Evolutionary conservation across 192 early-diverging fungal genomes (phyloP), one percentile per base, ranked within the genome.

Genomic region (Linnemannia elongata): DNA sequence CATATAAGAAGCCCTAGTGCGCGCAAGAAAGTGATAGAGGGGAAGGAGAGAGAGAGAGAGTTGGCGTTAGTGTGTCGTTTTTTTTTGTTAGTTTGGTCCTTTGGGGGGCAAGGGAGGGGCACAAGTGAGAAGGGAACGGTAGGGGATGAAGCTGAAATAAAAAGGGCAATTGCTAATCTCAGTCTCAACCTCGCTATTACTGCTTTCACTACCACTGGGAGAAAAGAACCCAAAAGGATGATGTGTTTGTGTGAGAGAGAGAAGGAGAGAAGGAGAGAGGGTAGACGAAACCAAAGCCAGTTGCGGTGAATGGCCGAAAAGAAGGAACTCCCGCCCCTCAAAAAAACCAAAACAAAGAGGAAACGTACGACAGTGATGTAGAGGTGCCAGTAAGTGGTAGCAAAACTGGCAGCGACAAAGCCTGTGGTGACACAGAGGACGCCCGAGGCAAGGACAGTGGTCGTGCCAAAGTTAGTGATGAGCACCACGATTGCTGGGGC

Each of bases 381-480:
- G 3, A 80, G 35, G 55, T 80, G 79, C 79, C 79, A 80, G 20
- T 41, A 36, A 5, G 33, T 35, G 7, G 22, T 73, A 1, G 79
- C 70, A 68, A 80, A 80, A 38, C 79, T 80, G 5, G 42, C 79
- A 8, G 20, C 55, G 30, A 80, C 44, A 35, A 80, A 74, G 17
- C 79, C 79, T 18, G 41, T 38, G n/a, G 72, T 74, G 38, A 41
- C 52, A 20, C 47, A 41, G 38, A 74, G 8, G 3, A 80, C 20
- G 3, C 79, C 79, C 17, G 44, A 1, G 6, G 68, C 72, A n/a
- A 80, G 39, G 44, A 74, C 44, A n/a, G 79, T 44, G 1, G 39
- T 17, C 0, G 54, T 74, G 3, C 79, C 79, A 20, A 80, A 33
- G 33, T 15, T 73, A 15, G 39, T 49, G 9, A 39, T 74, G 20